phyloP scores from a whole-genome alignment of 2,329 filamentous ascomycete species.

The Phoma herbarum region DNA sequence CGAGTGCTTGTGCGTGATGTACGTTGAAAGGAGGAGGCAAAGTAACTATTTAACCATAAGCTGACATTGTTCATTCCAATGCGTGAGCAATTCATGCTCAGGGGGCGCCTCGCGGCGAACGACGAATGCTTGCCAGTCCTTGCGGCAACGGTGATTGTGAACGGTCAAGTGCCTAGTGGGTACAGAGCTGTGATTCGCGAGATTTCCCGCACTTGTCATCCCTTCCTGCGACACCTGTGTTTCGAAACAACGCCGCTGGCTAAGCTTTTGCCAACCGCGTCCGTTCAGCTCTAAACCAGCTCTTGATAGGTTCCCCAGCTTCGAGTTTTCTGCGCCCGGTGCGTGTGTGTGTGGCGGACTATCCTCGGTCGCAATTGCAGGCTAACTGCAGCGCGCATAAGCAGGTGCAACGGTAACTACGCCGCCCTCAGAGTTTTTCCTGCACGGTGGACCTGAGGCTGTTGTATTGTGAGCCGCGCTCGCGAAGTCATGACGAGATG shows the following conservation, averaged over 20 bases:
- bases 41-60: constrained; percentile 14
- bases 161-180: constrained; percentile 11
- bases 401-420: constrained; percentile 4
- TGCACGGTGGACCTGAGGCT: constrained; percentile 2
- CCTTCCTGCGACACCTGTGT: constrained; percentile 15
- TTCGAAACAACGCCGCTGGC: constrained; percentile 20
- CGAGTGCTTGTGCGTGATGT: constrained; percentile 2
- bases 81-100: constrained; percentile 10
- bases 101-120: constrained; percentile 6
- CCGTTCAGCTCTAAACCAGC: constrained; percentile 4
- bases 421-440: constrained; percentile 5
- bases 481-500: constrained; percentile 6
- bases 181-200: constrained; percentile 15
- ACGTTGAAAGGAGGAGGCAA: constrained; percentile 9
- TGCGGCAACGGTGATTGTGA: constrained; percentile 19
- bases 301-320: constrained; percentile 12
- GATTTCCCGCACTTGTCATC: constrained; percentile 6
- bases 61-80: constrained; percentile 11
- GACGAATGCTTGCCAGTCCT: constrained; percentile 14
- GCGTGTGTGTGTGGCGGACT: constrained; percentile 8
- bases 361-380: constrained; percentile 5
- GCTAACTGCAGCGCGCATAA: constrained; percentile 4
- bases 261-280: constrained; percentile 35
- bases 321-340: constrained; percentile 3
- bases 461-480: not conserved